Base-by-base conservation (phyloP, 768 basidiomycete genomes). In the Tephrocybe sp. region DNA sequence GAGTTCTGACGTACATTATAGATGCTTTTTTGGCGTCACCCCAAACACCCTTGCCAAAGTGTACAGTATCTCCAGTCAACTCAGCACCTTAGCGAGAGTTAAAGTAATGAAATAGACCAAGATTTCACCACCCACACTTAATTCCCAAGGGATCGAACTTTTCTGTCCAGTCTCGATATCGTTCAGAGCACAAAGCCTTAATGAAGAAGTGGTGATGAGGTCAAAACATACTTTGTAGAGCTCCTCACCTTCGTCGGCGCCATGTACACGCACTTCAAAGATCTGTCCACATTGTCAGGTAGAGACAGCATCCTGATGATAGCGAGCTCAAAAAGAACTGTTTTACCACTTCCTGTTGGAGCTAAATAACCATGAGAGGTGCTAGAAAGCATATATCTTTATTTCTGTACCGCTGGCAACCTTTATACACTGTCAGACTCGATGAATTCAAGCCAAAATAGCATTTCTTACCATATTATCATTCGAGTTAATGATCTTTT, bases 341-440 rank as follows among this genome's bases (percentile, higher is more conserved):
- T 99, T 68, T 98, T 98, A 23, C 97, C 97, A 45, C 92, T 91
- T 23, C 95, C 93, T 12, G 97, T 98, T 0, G 97, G 97, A 2
- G 96, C 95, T 92, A 62, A n/a, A 9, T 30, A 39, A 39, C 23
- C 52, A 41, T 45, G 43, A 61, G 34, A 19, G 30, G 48, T 23
- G 14, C 6, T 0, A 33, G 17, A 23, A 41, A 16, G 4, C 20
- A 43, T 20, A 19, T n/a, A n/a, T n/a, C n/a, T 19, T 38, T 8
- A 48, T 45, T 9, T 31, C 20, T 62, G 33, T 66, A 89, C 84
- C 87, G 60, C 86, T 88, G 40, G 90, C 77, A 48, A 90, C 83
- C 89, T 92, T 30, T n/a, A 22, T 53, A 6, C 10, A 34, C 17
- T 12, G 39, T 23, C 23, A 26, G 20, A 48, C 26, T 31, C 14